These are phyloP conservation scores for Chytriomyces sp. DNA, from an alignment of 192 early-diverging fungal genomes.

Conservation along the genomic window DNA sequence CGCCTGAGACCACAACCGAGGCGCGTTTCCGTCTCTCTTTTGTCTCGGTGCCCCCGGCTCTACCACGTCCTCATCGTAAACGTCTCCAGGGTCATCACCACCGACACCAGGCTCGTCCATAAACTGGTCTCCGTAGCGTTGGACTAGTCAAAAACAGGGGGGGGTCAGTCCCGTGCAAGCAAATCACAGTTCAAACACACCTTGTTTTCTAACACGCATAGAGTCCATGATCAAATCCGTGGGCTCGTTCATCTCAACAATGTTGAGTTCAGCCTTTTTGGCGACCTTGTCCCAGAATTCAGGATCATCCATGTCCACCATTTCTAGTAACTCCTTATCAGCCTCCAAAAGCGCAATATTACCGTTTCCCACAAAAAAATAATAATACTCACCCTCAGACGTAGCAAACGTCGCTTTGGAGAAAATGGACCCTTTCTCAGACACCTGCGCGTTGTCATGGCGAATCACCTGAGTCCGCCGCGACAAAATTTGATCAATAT, in stretches of 20 bases:
- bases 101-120: background rate
- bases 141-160: background rate
- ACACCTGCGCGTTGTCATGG: constrained; percentile 68
- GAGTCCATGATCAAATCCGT: constrained; percentile 67
- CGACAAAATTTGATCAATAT: constrained; percentile 83
- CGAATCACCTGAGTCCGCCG: constrained; percentile 76
- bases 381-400: constrained; percentile 25
- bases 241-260: constrained; percentile 57
- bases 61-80: background rate
- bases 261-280: constrained; percentile 69
- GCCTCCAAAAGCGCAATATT: too few species aligned
- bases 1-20: constrained; percentile 54
- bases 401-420: constrained; percentile 81
- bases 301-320: constrained; percentile 81
- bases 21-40: constrained; percentile 5
- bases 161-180: too few species aligned
- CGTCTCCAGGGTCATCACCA: constrained; percentile 5
- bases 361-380: too few species aligned
- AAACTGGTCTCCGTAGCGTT: constrained; percentile 20
- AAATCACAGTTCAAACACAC: too few species aligned
- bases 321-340: too few species aligned
- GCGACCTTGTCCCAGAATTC: constrained; percentile 92
- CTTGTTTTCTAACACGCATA: constrained; percentile 68
- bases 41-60: background rate
- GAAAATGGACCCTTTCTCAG: constrained; percentile 74